Conservation (phyloP, 2,329 filamentous ascomycete genomes). For the Penicillium sp. region DNA sequence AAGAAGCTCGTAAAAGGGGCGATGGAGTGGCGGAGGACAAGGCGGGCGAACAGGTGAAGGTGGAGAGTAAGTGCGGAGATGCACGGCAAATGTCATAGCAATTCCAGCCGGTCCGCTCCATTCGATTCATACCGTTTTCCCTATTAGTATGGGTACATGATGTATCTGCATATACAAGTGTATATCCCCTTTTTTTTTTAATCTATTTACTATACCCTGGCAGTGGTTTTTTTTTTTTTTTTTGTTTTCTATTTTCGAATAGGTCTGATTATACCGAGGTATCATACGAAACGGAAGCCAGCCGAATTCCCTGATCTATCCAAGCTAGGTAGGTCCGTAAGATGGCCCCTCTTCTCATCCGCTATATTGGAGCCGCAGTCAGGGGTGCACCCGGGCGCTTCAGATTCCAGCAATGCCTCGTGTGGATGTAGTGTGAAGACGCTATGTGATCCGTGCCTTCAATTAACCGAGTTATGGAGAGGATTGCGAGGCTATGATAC, state of each 20-base stretch:
- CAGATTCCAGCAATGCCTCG: not conserved
- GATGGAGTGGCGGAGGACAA: not conserved
- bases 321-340: not conserved
- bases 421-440: not conserved
- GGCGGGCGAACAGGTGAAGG: conserved; percentile 7
- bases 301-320: not conserved
- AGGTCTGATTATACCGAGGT: not conserved
- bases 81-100: conserved; percentile 7
- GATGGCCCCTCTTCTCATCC: not conserved
- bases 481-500: not conserved
- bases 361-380: not conserved
- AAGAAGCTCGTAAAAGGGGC: not conserved
- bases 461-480: not conserved
- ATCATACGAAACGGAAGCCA: not conserved
- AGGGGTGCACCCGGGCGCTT: not conserved
- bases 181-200: not conserved
- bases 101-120: conserved; percentile 2
- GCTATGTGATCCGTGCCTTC: not conserved
- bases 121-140: conserved; percentile 1
- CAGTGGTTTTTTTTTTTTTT: not conserved
- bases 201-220: not conserved
- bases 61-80: conserved; percentile 4
- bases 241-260: not conserved
- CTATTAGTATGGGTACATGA: not conserved
- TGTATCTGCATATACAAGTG: not conserved